Base-by-base conservation (phyloP, 148 eudicot genomes). In the Camellia lanceoleosa region DNA sequence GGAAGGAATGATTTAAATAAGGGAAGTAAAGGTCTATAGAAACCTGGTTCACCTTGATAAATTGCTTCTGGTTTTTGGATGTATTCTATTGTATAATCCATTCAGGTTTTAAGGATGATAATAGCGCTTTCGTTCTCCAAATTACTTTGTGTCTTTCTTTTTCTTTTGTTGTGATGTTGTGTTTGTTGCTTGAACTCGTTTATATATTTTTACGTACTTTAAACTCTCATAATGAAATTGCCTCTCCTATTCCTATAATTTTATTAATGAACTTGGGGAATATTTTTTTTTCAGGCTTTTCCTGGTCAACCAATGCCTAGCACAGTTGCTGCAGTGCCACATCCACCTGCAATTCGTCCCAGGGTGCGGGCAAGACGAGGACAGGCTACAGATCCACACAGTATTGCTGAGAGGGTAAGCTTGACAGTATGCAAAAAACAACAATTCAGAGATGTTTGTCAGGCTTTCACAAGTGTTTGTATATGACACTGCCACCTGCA, bases 321-420 rank as follows among this genome's bases (percentile, higher is more conserved):
- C 80, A 82, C 89, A 19, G 88, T 82, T 80, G 86, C 85, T 73
- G 83, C 80, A n/a, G 80, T 75, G 30, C 88, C 93, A 63, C 90
- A 90, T 84, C 96, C 87, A 81, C 92, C 93, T 60, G 79, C 89
- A 7, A 84, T 85, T 81, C 88, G 90, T 56, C 93, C 93, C 5
- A 89, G 93, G 75, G 90, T 89, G 65, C 85, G 93, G 81, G 93
- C 92, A 43, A 80, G 93, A 79, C 91, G 93, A 81, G 93, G 93
- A 65, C 93, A 91, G 87, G 93, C 93, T 68, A 91, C 93, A 59
- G 93, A 91, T 83, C 93, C 93, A 56, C 93, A 91, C 73, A 91
- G 93, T 80, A 91, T 91, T 81, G 93, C 93, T 69, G 93, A 91
- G 83, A 87, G 93, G 88, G 93, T 91, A 87, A 83, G 88, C 8